phyloP scores from a whole-genome alignment of 345 rosid species.

The Trapa bicornis region DNA sequence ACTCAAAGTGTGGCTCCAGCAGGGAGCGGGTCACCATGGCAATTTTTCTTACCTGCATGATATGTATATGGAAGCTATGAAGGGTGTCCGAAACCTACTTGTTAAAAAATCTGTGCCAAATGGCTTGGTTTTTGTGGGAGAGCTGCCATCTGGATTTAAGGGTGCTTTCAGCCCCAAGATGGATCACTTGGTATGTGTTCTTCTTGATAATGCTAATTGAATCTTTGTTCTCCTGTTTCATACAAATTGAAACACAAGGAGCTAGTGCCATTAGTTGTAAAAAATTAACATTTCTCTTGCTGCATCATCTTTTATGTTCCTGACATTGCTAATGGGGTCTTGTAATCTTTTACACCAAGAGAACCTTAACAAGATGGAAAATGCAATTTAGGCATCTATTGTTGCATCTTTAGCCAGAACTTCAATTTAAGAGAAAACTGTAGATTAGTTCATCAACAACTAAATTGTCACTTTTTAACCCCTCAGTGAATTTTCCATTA shows the following conservation, averaged over 20 bases:
- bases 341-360: too few relatives aligned
- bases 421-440: too few relatives aligned
- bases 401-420: too few relatives aligned
- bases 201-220: constrained; percentile 3
- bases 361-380: too few relatives aligned
- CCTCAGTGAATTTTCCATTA: too few relatives aligned
- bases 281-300: background rate
- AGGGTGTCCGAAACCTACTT: constrained; percentile 78
- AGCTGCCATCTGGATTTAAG: constrained; percentile 68
- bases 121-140: constrained; percentile 83
- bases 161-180: constrained; percentile 91
- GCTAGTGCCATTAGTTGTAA: background rate
- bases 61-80: constrained; percentile 93
- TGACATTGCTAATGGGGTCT: too few relatives aligned
- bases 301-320: background rate
- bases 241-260: background rate
- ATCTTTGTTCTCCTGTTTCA: background rate
- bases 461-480: too few relatives aligned
- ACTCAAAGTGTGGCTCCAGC: constrained; percentile 94
- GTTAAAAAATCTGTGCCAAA: constrained; percentile 76
- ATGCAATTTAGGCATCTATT: background rate
- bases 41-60: constrained; percentile 57
- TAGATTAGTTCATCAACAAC: too few relatives aligned
- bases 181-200: constrained; percentile 85
- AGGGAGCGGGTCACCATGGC: constrained; percentile 28